Conservation (phyloP, 768 basidiomycete genomes). For the Pleurotus giganteus region DNA sequence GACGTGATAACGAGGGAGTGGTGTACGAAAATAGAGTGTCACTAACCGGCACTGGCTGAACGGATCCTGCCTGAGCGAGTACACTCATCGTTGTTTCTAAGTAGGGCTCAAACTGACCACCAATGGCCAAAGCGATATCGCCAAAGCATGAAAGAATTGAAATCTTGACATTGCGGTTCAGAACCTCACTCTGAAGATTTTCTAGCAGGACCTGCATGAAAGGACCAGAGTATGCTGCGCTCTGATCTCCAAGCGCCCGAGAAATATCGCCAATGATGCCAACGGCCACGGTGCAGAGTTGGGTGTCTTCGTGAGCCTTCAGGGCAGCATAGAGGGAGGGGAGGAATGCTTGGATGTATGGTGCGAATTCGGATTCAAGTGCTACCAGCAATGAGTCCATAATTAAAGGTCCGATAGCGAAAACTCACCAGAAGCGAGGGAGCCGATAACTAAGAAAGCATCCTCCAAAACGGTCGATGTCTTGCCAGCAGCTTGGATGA, state of each 20-base stretch:
- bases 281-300: constrained; percentile 92
- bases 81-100: constrained; percentile 89
- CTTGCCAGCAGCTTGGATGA: constrained; percentile 87
- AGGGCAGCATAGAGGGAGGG: constrained; percentile 88
- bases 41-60: constrained; percentile 84
- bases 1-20: constrained; percentile 11
- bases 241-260: constrained; percentile 87
- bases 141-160: constrained; percentile 95
- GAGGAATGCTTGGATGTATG: constrained; percentile 84
- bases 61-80: constrained; percentile 83
- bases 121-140: constrained; percentile 93
- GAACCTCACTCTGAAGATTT: constrained; percentile 85
- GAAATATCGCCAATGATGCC: constrained; percentile 96
- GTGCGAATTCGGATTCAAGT: constrained; percentile 73
- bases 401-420: neutral
- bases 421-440: constrained; percentile 67
- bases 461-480: constrained; percentile 95
- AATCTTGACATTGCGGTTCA: constrained; percentile 95
- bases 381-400: constrained; percentile 35
- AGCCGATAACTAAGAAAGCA: constrained; percentile 91
- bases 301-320: constrained; percentile 90
- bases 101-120: constrained; percentile 83
- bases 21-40: neutral
- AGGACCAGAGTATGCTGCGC: constrained; percentile 75
- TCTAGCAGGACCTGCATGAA: constrained; percentile 94